phyloP scores from a whole-genome alignment of 805 yeast species.

The Nakazawaea ishiwadae region DNA sequence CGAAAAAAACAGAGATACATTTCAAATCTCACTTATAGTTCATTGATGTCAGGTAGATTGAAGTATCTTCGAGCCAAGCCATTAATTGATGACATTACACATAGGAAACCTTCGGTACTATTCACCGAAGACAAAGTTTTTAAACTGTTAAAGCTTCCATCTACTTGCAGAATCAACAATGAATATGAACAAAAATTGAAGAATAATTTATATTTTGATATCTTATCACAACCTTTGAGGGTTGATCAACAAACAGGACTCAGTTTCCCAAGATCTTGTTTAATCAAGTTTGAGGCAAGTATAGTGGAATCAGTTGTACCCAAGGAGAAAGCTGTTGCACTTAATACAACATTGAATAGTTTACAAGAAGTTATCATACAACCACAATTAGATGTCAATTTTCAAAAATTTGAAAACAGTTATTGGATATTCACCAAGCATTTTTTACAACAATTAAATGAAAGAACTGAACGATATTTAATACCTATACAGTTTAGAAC shows the following conservation, averaged over 20 bases:
- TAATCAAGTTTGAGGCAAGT: conserved; percentile 2
- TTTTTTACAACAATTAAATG: not conserved
- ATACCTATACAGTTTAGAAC: not conserved
- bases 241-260: not conserved
- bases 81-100: conserved; percentile 7
- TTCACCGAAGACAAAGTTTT: not conserved
- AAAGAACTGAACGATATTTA: not conserved
- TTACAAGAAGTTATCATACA: not conserved
- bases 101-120: conserved; percentile 2
- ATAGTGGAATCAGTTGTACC: too few relatives aligned
- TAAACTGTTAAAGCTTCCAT: not conserved
- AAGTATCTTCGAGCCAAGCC: not conserved
- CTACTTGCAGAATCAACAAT: not conserved
- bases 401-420: conserved; percentile 1
- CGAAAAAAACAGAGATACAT: too few relatives aligned
- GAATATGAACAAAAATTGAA: conserved; percentile 3
- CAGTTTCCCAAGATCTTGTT: not conserved
- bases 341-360: conserved; percentile 2
- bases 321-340: not conserved
- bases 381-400: conserved; percentile 1
- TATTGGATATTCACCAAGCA: not conserved
- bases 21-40: too few relatives aligned
- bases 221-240: conserved; percentile 5
- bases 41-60: too few relatives aligned
- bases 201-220: conserved; percentile 4